Percentiles rank a stretch among this genome's conserved stretches.
Conservation (phyloP, 306 rosid species). For the Canavalia gladiata region DNA sequence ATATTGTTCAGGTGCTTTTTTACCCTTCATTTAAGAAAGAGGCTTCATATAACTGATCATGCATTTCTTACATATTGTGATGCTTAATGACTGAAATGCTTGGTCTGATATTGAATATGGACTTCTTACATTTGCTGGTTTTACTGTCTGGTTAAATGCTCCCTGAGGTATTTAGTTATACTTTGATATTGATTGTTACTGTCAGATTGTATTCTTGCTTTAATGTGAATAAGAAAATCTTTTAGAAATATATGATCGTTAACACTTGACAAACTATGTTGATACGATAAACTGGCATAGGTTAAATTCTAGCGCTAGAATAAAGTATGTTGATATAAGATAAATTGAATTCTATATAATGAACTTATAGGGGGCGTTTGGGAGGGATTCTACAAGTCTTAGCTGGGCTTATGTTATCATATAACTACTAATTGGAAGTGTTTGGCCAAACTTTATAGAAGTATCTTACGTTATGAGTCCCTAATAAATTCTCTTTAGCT, state of each 20-base stretch:
- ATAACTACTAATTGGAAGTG: no score
- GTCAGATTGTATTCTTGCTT: constrained; percentile 22
- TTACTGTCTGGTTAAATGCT: constrained; percentile 1
- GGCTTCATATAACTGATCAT: constrained; percentile 2
- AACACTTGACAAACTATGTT: not conserved
- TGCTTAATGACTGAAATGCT: constrained; percentile 16
- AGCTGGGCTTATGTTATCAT: no score
- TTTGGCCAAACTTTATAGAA: no score
- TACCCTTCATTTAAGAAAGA: not conserved
- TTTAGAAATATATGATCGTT: constrained; percentile 5
- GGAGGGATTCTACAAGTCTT: no score
- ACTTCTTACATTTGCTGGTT: not conserved
- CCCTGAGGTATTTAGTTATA: constrained; percentile 10
- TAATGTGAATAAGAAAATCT: constrained; percentile 7
- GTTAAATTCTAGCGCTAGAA: not conserved
- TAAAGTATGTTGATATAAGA: not conserved
- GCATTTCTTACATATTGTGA: constrained; percentile 23
- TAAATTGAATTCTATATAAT: not conserved
- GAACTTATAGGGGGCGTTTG: not conserved
- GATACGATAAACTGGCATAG: not conserved
- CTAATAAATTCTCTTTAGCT: no score
- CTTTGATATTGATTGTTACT: constrained; percentile 14
- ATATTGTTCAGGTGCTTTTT: constrained; percentile 68
- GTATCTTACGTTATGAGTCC: no score
- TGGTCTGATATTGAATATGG: constrained; percentile 26